Base-by-base conservation (phyloP, 208 protist species). In the Leishmania major region DNA sequence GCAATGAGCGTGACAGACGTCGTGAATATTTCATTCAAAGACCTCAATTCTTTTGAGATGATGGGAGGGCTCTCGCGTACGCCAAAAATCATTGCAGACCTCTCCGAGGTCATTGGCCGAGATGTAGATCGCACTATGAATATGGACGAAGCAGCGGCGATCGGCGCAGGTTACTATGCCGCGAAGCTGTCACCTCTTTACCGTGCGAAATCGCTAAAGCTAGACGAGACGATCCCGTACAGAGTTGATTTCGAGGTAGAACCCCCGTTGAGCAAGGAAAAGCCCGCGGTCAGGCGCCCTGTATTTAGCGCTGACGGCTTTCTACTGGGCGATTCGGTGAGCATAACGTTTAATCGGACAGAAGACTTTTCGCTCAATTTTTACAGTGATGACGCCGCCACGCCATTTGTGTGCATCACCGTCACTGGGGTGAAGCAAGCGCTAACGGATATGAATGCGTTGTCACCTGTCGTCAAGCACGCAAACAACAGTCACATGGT, bases 141-240 rank as follows among this genome's bases (percentile, higher is more conserved):
- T 80, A 95, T 95, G 86, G 96, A 98, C 75, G 96, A 98, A 83
- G 90, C 94, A 67, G 95, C 94, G 17, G 95, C 94, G 15, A 85
- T 97, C 35, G 96, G 96, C 69, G 94, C 96, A 3, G 93, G 84
- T 37, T 98, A 97, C 83, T 93, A 96, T 87, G 96, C 89, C 19
- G 94, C 94, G 64, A 89, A 90, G 49, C 79, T 97, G 7, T 94
- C 93, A n/a, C 85, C 91, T 53, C 83, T 89, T 75, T 98, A 98
- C 82, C 87, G 90, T 57, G 84, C 88, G 19, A 92, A 95, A 40
- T 96, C 91, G 64, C 93, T 97, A 77, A 84, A 84, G 55, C 77
- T 97, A 10, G 74, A 89, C 3, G 92, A 96, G 80, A 79, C 81
- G 25, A 83, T 94, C 15, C 90, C 91, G 19, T 92, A 89, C 83